These are phyloP conservation scores for Yamadazyma insecticola DNA, from an alignment of 805 yeast genomes.

Conservation along the genomic window DNA sequence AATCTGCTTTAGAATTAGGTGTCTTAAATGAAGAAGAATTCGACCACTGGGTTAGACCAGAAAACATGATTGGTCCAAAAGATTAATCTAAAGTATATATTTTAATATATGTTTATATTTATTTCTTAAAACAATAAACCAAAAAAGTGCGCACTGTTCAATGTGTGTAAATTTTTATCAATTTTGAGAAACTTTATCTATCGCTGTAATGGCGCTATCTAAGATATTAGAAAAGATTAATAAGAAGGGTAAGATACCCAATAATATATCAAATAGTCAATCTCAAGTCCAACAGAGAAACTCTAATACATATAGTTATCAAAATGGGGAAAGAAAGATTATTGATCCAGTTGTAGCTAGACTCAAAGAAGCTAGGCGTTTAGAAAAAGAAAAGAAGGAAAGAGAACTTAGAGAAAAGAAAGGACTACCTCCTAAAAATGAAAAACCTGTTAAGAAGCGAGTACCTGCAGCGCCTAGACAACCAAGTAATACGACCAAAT, in stretches of 20 bases:
- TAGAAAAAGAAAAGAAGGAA: constrained; percentile 45
- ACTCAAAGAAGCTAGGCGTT: constrained; percentile 60
- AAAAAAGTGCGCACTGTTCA: too few species aligned
- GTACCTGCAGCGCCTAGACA: constrained; percentile 1
- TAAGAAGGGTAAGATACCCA: too few species aligned
- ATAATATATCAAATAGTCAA: too few species aligned
- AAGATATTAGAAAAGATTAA: too few species aligned
- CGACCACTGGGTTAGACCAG: constrained; percentile 96
- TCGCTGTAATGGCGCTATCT: too few species aligned
- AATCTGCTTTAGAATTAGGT: constrained; percentile 88
- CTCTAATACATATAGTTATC: constrained; percentile 6
- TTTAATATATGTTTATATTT: too few species aligned
- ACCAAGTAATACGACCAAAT: not conserved
- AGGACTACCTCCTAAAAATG: constrained; percentile 24
- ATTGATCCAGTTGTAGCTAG: constrained; percentile 70
- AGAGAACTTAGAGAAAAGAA: constrained; percentile 28
- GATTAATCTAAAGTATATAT: constrained; percentile 17
- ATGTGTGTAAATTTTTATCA: too few species aligned
- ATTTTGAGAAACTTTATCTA: too few species aligned
- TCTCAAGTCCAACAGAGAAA: too few species aligned
- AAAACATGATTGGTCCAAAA: constrained; percentile 96
- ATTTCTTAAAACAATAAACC: too few species aligned
- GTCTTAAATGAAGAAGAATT: constrained; percentile 82
- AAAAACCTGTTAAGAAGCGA: not conserved
- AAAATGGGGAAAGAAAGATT: constrained; percentile 16